Evolutionary conservation across 352 stramenopile species (phyloP), one percentile per base, ranked within the genome.

Genomic region (Globisporangium abappressorium): DNA sequence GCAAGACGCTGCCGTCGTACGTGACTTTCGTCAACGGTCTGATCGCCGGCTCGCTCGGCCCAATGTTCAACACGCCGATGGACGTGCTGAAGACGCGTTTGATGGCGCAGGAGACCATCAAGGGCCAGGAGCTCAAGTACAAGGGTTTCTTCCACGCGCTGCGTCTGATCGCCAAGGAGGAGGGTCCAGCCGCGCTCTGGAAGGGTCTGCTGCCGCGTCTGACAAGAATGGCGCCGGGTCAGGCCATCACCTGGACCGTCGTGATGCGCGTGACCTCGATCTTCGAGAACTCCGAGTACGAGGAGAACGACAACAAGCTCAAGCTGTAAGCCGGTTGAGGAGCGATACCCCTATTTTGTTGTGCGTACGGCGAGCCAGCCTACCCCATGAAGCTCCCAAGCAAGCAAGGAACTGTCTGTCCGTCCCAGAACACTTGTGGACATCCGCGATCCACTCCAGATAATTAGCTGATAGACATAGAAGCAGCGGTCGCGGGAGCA

Each of bases 51-150:
- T 91, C 83, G 60, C 75, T 97, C 46, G 89, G 89, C 2, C 90
- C 88, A n/a, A 93, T 92, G 79, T 79, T 93, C 62, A 97, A 95
- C 77, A 93, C 84, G 53, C 88, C 90, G 33, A 86, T 96, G 75
- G 90, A 99, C 76, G 96, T 99, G 53, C 83, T 99, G 14, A 99
- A 99, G 84, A 99, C 96, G 57, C 82, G 97, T 2, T 75, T 97
- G 30, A 96, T 96, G 85, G 86, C 87, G 12, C 87, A 97, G 71
- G 95, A 98, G 58, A 94, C 96, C 0, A 64, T 92, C 38, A 80
- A 86, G 34, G 94, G 92, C 33, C 84, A 97, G 76, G 76, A 93
- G 70, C 87, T 97, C 66, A 99, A 99, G 82, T 99, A 99, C 82
- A 96, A 93, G 65, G 93, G 95, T 57, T 94, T 98, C 61, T 77